These are phyloP conservation scores for Sporothrix euskadiensis DNA, from an alignment of 2,329 filamentous ascomycete genomes.

Conservation along the genomic window DNA sequence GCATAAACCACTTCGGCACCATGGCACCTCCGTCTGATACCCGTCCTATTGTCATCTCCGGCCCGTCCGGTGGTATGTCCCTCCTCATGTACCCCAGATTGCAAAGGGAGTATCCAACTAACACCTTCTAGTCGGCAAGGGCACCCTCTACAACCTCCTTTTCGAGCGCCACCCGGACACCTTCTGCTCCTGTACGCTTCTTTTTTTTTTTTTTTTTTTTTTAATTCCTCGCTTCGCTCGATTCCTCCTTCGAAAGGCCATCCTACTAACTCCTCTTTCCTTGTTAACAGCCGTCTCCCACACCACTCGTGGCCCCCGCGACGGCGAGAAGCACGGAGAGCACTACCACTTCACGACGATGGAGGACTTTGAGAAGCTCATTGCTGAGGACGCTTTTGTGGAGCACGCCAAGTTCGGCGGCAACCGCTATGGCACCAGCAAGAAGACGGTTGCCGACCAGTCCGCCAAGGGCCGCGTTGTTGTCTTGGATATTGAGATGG, in stretches of 20 bases:
- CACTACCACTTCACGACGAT: slow-evolving; percentile 79
- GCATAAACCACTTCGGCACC: slow-evolving; percentile 2
- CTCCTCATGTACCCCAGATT: too few relatives aligned
- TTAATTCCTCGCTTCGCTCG: slow-evolving; percentile 18
- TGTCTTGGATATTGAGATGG: slow-evolving; percentile 95
- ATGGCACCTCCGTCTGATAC: slow-evolving; percentile 47
- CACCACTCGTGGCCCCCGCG: slow-evolving; percentile 76
- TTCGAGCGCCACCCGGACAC: slow-evolving; percentile 49
- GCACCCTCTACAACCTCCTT: slow-evolving; percentile 72
- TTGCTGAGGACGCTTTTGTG: slow-evolving; percentile 72
- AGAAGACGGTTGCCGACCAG: slow-evolving; percentile 65
- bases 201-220: slow-evolving; percentile 31
- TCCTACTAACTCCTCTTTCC: background rate
- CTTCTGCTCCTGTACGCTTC: slow-evolving; percentile 32
- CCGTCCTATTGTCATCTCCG: slow-evolving; percentile 74
- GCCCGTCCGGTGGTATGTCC: slow-evolving; percentile 61
- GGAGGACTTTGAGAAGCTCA: slow-evolving; percentile 67
- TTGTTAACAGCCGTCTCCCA: slow-evolving; percentile 56
- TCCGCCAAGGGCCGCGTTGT: slow-evolving; percentile 70
- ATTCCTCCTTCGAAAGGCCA: background rate
- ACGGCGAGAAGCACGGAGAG: slow-evolving; percentile 71
- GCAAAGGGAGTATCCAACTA: background rate
- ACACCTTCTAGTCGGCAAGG: slow-evolving; percentile 63
- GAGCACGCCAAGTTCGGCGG: slow-evolving; percentile 82
- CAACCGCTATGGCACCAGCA: slow-evolving; percentile 84